Percentiles rank a stretch among this genome's conserved stretches.
Conservation (phyloP, 2,329 filamentous ascomycete species). For the Penicillium sp. region DNA sequence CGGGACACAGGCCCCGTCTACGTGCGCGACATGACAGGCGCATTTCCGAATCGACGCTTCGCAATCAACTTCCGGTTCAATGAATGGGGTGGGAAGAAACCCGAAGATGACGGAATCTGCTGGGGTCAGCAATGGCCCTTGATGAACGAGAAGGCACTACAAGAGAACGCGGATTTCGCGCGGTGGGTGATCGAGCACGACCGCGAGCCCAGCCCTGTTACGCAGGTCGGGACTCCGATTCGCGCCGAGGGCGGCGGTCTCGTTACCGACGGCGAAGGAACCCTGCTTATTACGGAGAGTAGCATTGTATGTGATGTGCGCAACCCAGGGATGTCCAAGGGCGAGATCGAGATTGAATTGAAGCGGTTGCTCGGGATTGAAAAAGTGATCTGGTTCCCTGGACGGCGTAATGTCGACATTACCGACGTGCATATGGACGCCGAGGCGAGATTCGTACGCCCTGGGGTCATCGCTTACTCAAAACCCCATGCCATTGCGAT, state of each 20-base stretch:
- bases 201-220: conserved; percentile 8
- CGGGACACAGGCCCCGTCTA: conserved; percentile 24
- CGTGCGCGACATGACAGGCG: conserved; percentile 15
- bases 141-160: conserved; percentile 8
- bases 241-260: conserved; percentile 27
- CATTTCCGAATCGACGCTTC: conserved; percentile 12
- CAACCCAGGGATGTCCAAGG: conserved; percentile 22
- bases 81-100: conserved; percentile 25
- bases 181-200: conserved; percentile 17
- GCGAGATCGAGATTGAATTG: conserved; percentile 24
- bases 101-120: conserved; percentile 13
- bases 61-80: conserved; percentile 22
- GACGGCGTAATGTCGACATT: conserved; percentile 24
- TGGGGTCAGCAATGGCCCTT: conserved; percentile 14
- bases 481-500: conserved; percentile 13
- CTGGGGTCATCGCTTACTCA: conserved; percentile 25
- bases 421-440: conserved; percentile 31
- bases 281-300: conserved; percentile 29
- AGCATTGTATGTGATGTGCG: conserved; percentile 27
- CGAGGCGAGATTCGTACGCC: conserved; percentile 25
- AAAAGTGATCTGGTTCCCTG: conserved; percentile 31
- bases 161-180: conserved; percentile 19
- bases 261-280: conserved; percentile 32
- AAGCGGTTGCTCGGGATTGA: conserved; percentile 23
- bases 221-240: conserved; percentile 16